Evolutionary conservation across 2,329 filamentous ascomycete genomes (phyloP), one percentile per base, ranked within the genome.

Genomic region (Colletotrichum tabaci): DNA sequence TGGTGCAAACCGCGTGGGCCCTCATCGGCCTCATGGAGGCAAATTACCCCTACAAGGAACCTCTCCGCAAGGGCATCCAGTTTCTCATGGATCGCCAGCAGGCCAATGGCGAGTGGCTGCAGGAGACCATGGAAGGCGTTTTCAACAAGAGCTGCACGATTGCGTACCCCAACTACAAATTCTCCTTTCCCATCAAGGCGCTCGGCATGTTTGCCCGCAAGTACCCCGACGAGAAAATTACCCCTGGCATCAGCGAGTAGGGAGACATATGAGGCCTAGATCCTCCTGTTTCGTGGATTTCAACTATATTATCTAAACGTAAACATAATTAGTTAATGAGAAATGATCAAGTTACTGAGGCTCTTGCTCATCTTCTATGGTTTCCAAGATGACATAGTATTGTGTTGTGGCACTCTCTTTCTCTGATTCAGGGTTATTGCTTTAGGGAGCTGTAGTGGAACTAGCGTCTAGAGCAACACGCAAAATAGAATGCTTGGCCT

Each of bases 141-240:
- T 99, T 99, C 84, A 99, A 99, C 84, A 98, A 98, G 86, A 96
- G 92, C 78, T 98, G 96, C 87, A 98, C 98, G 94, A 99, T 99
- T 75, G 96, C 94, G 0, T 99, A 99, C 79, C 96, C 96, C 53
- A 99, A 99, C 86, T 99, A 99, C 87, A 99, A 98, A 85, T 96
- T 98, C 81, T 93, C 93, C 70, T 99, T 98, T 82, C 92, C 96
- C 1, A 93, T 98, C 80, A 97, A 97, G 84, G 96, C 96, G 2
- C 82, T 99, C 74, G 96, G 96, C 6, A 92, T 98, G 90, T 99
- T 94, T 86, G 90, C 92, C 5, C 88, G 85, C 76, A 89, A 87
- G 74, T 95, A 92, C 75, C 93, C 92, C 0, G 87, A 94, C 72
- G 88, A 91, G 67, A 87, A 84, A 77, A 80, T 93, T 3, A 77